phyloP scores from a whole-genome alignment of 208 protist species.

The Kentomonas sorsogonicus region DNA sequence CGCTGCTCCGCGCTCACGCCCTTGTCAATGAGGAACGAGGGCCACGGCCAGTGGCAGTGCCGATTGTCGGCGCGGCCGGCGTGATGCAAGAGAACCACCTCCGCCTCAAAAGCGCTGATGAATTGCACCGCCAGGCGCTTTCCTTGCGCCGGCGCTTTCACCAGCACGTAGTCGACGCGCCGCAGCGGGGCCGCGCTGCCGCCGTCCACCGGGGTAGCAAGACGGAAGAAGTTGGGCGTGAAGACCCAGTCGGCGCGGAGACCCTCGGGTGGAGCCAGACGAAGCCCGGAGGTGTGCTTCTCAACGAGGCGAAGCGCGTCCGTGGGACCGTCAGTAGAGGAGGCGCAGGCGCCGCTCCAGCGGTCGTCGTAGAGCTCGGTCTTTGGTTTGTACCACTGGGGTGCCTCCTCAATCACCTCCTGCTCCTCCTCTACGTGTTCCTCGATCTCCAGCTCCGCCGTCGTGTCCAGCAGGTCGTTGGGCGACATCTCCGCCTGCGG shows the following conservation, averaged over 20 bases:
- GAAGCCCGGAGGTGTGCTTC: not conserved
- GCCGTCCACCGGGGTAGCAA: too few species aligned
- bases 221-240: too few species aligned
- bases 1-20: not conserved
- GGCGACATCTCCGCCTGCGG: not conserved
- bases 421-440: not conserved
- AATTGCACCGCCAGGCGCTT: not conserved
- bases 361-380: not conserved
- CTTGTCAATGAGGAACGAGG: not conserved
- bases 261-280: too few species aligned
- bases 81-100: not conserved
- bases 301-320: not conserved
- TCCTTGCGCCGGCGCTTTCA: too few species aligned
- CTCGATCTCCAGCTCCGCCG: slow-evolving; percentile 1
- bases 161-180: too few species aligned
- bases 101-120: not conserved
- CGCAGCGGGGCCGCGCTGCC: too few species aligned
- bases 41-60: not conserved
- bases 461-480: not conserved
- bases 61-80: not conserved
- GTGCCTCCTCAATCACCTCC: not conserved
- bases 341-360: not conserved
- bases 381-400: not conserved
- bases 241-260: too few species aligned
- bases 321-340: not conserved